These are phyloP conservation scores for Symbiodinium pilosum DNA, from an alignment of 73 alveolate species.

Conservation along the genomic window DNA sequence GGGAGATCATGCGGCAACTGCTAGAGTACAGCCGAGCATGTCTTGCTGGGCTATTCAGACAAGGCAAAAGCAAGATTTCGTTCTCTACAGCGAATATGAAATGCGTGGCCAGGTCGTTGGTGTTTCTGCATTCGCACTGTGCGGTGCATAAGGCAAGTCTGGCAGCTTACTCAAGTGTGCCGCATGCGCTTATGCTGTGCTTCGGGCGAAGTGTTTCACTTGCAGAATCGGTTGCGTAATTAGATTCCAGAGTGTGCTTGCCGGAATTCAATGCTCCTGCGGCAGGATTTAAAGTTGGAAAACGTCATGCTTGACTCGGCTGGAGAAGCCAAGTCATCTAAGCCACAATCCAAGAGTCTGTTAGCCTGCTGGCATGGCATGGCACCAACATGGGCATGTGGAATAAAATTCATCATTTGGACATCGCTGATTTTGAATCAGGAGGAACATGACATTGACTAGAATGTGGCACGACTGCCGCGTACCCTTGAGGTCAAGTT, in stretches of 20 bases:
- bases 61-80: too few relatives aligned
- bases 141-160: conserved; percentile 64
- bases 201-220: neutral
- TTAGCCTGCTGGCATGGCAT: too few relatives aligned
- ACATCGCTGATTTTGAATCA: too few relatives aligned
- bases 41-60: too few relatives aligned
- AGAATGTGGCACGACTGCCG: too few relatives aligned
- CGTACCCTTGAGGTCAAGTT: neutral
- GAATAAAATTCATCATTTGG: too few relatives aligned
- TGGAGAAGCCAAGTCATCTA: neutral
- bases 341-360: neutral
- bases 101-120: conserved; percentile 91
- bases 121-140: conserved; percentile 75
- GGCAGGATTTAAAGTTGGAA: conserved; percentile 75
- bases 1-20: conserved; percentile 91
- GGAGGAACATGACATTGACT: too few relatives aligned
- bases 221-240: neutral
- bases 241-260: neutral
- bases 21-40: conserved; percentile 15
- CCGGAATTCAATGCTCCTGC: neutral
- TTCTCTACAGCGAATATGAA: too few relatives aligned
- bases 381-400: too few relatives aligned
- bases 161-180: too few relatives aligned
- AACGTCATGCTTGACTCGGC: conserved; percentile 73
- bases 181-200: neutral